Conservation (phyloP, 257 asterid species). For the Penstemon eatonii region DNA sequence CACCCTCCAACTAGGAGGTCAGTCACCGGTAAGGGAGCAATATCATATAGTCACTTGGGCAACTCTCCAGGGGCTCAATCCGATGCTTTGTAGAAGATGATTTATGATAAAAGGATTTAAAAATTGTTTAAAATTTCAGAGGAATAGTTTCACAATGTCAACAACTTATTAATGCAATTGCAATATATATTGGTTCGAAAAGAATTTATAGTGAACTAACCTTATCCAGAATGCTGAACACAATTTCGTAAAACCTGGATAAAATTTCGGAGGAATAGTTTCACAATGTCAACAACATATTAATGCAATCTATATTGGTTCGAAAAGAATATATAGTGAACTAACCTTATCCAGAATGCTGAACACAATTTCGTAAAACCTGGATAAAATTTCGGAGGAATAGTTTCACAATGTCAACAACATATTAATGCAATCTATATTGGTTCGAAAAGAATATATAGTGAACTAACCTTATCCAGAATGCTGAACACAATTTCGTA, state of each 20-base stretch:
- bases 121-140: not conserved
- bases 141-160: no score
- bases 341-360: conserved; percentile 94
- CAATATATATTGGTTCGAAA: no score
- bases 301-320: not conserved
- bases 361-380: conserved; percentile 87
- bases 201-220: no score
- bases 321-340: conserved; percentile 15
- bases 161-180: no score
- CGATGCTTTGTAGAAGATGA: not conserved
- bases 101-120: conserved; percentile 4
- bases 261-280: not conserved
- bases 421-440: no score
- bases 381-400: conserved; percentile 73
- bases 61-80: not conserved
- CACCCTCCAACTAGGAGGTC: not conserved
- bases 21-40: not conserved
- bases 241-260: no score
- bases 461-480: no score
- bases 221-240: no score
- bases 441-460: no score
- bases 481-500: no score
- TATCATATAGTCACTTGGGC: not conserved
- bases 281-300: conserved; percentile 6
- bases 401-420: no score